Conservation (phyloP, 768 basidiomycete species). For the Termitomyces sp. region DNA sequence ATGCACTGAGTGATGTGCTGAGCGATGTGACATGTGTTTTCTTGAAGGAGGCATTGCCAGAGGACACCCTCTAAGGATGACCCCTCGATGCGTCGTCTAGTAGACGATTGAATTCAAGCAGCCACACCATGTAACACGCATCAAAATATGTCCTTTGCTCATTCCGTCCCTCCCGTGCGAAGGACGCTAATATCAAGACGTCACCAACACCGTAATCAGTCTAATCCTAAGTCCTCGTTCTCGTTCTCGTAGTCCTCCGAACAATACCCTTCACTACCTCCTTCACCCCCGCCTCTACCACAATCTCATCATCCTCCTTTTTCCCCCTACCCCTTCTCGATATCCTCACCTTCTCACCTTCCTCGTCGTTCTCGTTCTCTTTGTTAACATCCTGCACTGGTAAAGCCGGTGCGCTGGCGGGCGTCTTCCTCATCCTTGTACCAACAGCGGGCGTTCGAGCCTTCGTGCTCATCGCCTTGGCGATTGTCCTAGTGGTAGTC, state of each 20-base stretch:
- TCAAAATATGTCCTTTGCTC: too few relatives aligned
- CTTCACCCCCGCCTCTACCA: conserved; percentile 1
- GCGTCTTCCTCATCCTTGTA: conserved; percentile 23
- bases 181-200: neutral
- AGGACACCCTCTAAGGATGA: too few relatives aligned
- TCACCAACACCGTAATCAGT: neutral
- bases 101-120: too few relatives aligned
- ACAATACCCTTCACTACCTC: conserved; percentile 15
- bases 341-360: conserved; percentile 22
- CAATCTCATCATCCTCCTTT: conserved; percentile 16
- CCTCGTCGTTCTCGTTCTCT: conserved; percentile 32
- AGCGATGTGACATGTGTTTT: too few relatives aligned
- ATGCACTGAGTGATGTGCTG: too few relatives aligned
- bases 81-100: too few relatives aligned
- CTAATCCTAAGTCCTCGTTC: conserved; percentile 25
- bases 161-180: too few relatives aligned
- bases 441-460: neutral
- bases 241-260: conserved; percentile 23
- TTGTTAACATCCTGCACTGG: conserved; percentile 27
- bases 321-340: conserved; percentile 17
- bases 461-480: conserved; percentile 8
- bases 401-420: conserved; percentile 28
- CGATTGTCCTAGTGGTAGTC: neutral
- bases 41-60: too few relatives aligned
- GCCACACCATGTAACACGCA: too few relatives aligned